phyloP scores from a whole-genome alignment of 305 asterid species.

The Solanum hybrid region DNA sequence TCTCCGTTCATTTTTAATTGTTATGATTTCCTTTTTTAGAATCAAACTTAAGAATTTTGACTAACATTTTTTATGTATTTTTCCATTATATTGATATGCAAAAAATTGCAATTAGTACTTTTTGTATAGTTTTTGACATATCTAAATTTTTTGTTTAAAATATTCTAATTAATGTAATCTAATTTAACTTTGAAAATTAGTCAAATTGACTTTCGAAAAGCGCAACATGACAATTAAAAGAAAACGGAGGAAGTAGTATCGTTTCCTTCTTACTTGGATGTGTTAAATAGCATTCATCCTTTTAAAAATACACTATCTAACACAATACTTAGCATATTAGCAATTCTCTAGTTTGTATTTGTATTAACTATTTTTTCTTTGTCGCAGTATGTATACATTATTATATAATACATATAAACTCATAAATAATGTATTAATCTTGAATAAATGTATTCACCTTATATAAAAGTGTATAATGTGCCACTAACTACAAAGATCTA shows the following conservation, averaged over 20 bases:
- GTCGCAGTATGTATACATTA: background rate
- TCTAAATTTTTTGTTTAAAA: too few species aligned
- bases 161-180: too few species aligned
- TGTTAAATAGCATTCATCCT: background rate
- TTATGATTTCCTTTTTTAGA: fast-evolving
- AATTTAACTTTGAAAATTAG: too few species aligned
- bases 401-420: background rate
- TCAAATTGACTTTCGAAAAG: too few species aligned
- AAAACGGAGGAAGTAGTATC: background rate
- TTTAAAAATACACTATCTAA: background rate
- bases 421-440: background rate
- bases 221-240: too few species aligned
- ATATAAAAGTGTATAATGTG: background rate
- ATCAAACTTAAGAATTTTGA: too few species aligned
- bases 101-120: too few species aligned
- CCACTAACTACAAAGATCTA: background rate
- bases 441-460: background rate
- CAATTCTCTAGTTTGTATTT: background rate
- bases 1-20: too few species aligned
- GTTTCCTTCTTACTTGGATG: background rate
- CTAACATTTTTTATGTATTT: too few species aligned
- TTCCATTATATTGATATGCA: too few species aligned
- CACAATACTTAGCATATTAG: background rate
- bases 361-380: background rate
- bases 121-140: too few species aligned